Evolutionary conservation across 2,329 filamentous ascomycete genomes (phyloP).

Genomic region (Xylaria sp.): DNA sequence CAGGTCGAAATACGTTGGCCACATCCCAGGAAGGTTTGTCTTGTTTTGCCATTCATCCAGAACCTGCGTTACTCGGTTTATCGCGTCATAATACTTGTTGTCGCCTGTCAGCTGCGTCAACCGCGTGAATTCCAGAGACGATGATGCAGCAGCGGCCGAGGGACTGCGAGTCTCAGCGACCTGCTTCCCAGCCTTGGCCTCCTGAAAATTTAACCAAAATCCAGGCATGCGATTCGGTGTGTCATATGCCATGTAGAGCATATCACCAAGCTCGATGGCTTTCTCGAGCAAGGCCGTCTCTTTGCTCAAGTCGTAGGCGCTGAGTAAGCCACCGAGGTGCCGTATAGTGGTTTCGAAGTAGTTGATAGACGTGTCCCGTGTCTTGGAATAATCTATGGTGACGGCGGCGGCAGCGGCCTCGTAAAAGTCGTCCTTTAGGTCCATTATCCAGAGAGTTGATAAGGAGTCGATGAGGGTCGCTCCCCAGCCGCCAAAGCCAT

Average conservation of each 20-base stretch:
- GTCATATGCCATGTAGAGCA: slow-evolving; percentile 55
- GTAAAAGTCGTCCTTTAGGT: slow-evolving; percentile 60
- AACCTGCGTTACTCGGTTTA: slow-evolving; percentile 73
- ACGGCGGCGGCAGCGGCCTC: slow-evolving; percentile 56
- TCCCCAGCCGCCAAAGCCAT: slow-evolving; percentile 48
- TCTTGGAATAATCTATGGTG: slow-evolving; percentile 56
- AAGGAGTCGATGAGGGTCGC: slow-evolving; percentile 66
- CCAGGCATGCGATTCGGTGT: slow-evolving; percentile 56
- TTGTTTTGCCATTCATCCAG: slow-evolving; percentile 71
- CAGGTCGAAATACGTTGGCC: slow-evolving; percentile 70
- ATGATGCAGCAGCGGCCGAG: slow-evolving; percentile 57
- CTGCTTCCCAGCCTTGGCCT: slow-evolving; percentile 45
- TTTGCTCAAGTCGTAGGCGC: slow-evolving; percentile 52
- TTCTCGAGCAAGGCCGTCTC: slow-evolving; percentile 51
- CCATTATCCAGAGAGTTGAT: slow-evolving; percentile 69
- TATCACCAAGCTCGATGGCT: slow-evolving; percentile 52
- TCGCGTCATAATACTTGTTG: slow-evolving; percentile 75
- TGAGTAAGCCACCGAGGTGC: slow-evolving; percentile 52
- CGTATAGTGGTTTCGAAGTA: slow-evolving; percentile 56
- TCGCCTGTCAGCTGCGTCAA: slow-evolving; percentile 72
- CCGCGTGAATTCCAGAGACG: slow-evolving; percentile 73
- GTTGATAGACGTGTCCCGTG: slow-evolving; percentile 46
- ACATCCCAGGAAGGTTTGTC: slow-evolving; percentile 77
- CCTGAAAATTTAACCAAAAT: slow-evolving; percentile 62
- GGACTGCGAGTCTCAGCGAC: slow-evolving; percentile 45